Conservation (phyloP, 1,284 basidiomycete genomes). For the Omphalotus olearius region DNA sequence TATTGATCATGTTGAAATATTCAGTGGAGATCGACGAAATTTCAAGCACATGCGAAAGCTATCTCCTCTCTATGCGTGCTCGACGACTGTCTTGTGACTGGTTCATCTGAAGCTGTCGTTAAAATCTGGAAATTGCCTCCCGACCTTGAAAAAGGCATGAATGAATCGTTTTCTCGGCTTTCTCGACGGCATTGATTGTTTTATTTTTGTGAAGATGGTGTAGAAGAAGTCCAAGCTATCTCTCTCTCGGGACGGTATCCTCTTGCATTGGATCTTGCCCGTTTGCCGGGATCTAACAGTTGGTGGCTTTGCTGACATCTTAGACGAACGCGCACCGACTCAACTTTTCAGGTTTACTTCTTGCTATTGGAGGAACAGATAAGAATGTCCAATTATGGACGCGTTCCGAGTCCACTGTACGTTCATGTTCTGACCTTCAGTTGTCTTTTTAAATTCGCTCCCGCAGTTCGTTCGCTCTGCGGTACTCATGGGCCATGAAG, state of each 20-base stretch:
- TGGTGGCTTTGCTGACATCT: slow-evolving; percentile 12
- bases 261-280: slow-evolving; percentile 60
- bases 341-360: slow-evolving; percentile 49
- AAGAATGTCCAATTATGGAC: slow-evolving; percentile 74
- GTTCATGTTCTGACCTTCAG: slow-evolving; percentile 12
- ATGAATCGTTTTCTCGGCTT: slow-evolving; percentile 1
- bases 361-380: slow-evolving; percentile 79
- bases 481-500: slow-evolving; percentile 84
- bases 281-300: slow-evolving; percentile 70
- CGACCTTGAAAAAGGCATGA: slow-evolving; percentile 28
- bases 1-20: slow-evolving; percentile 17
- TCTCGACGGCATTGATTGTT: slow-evolving; percentile 1
- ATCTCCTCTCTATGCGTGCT: slow-evolving; percentile 62
- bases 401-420: slow-evolving; percentile 53
- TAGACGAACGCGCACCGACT: not conserved
- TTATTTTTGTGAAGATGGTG: slow-evolving; percentile 23
- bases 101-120: slow-evolving; percentile 74
- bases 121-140: slow-evolving; percentile 58
- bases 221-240: slow-evolving; percentile 57
- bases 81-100: slow-evolving; percentile 57
- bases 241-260: slow-evolving; percentile 70
- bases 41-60: slow-evolving; percentile 62
- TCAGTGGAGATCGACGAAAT: slow-evolving; percentile 51
- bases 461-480: slow-evolving; percentile 55
- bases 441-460: slow-evolving; percentile 2